Conservation (phyloP, 164 flowering plant species). For the Chimonanthus salicifolius region DNA sequence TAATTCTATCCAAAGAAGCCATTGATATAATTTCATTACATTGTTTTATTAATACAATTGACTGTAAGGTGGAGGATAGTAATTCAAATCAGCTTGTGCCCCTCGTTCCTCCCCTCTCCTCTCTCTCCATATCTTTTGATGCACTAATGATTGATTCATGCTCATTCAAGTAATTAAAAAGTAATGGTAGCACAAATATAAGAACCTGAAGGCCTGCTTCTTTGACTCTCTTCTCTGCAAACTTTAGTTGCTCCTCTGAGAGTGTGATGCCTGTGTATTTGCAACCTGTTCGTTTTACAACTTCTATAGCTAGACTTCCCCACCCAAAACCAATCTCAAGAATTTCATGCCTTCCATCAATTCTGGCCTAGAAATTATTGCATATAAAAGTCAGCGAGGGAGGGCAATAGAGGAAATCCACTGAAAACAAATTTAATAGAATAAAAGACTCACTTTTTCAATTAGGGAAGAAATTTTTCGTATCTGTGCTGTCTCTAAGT, state of each 20-base stretch:
- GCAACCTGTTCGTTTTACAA: slow-evolving; percentile 82
- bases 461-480: slow-evolving; percentile 74
- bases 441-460: slow-evolving; percentile 54
- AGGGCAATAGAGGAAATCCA: neutral
- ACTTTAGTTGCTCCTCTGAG: slow-evolving; percentile 70
- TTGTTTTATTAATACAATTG: too few species aligned
- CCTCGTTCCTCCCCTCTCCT: too few species aligned
- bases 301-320: slow-evolving; percentile 91
- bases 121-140: too few species aligned
- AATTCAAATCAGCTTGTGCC: too few species aligned
- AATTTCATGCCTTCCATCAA: slow-evolving; percentile 55
- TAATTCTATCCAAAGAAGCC: too few species aligned
- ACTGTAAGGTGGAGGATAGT: too few species aligned
- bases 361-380: slow-evolving; percentile 44
- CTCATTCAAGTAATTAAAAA: neutral
- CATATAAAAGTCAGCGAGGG: neutral
- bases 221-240: slow-evolving; percentile 64
- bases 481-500: slow-evolving; percentile 67
- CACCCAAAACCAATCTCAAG: slow-evolving; percentile 95
- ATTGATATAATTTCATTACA: too few species aligned
- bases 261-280: slow-evolving; percentile 92
- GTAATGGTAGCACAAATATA: neutral
- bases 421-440: neutral
- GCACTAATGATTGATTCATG: neutral
- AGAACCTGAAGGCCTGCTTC: slow-evolving; percentile 83